Conservation (phyloP, 169 alveolate genomes). For the Plasmodium cynomolgi region DNA sequence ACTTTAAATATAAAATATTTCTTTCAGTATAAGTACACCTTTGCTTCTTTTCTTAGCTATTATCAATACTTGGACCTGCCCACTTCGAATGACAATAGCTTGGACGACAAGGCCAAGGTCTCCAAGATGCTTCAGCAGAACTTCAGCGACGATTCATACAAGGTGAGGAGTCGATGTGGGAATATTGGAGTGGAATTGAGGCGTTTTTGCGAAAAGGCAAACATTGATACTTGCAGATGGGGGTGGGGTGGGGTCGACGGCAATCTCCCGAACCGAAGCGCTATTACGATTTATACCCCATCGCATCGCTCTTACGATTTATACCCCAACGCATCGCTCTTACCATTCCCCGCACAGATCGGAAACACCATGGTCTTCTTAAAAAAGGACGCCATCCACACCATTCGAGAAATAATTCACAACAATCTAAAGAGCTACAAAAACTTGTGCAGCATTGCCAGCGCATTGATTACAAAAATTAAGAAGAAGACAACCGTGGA, state of each 20-base stretch:
- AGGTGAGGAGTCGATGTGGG: conserved; percentile 4
- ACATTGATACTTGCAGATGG: background rate
- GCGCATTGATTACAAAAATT: conserved; percentile 42
- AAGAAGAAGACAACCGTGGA: conserved; percentile 35
- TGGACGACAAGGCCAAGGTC: conserved; percentile 50
- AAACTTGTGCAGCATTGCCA: conserved; percentile 39
- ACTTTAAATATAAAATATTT: conserved; percentile 51
- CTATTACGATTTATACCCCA: background rate
- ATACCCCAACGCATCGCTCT: background rate
- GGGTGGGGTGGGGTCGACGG: background rate
- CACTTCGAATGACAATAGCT: conserved; percentile 7
- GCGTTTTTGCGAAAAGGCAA: background rate
- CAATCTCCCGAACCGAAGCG: no score
- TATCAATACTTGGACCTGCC: conserved; percentile 32
- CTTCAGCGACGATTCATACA: conserved; percentile 19
- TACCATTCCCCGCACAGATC: conserved; percentile 10
- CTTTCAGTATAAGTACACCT: conserved; percentile 58
- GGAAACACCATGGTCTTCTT: conserved; percentile 69
- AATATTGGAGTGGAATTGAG: background rate
- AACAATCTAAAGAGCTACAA: conserved; percentile 34
- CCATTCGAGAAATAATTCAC: conserved; percentile 26
- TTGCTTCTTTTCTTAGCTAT: conserved; percentile 49
- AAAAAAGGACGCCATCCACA: conserved; percentile 35
- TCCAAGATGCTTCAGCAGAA: conserved; percentile 10
- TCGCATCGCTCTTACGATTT: background rate